Conservation (phyloP, 2,329 filamentous ascomycete genomes). For the Cercospora citrullina region DNA sequence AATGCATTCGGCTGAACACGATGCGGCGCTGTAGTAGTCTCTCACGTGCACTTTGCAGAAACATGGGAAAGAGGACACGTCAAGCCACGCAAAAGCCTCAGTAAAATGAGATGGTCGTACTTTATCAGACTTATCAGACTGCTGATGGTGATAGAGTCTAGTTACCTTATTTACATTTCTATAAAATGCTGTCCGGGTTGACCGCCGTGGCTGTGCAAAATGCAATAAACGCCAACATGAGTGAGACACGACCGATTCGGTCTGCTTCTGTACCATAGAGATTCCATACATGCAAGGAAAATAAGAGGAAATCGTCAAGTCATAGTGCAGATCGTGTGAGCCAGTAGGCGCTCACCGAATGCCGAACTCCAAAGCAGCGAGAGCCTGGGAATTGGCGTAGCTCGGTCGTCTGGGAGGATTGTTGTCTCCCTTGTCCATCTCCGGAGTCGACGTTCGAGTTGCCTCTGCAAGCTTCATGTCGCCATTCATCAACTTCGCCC, state of each 20-base stretch:
- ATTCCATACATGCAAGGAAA: not conserved
- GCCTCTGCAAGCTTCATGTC: constrained; percentile 17
- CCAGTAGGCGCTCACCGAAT: constrained; percentile 35
- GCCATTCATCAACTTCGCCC: constrained; percentile 31
- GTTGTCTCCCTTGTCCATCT: constrained; percentile 10
- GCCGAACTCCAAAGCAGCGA: constrained; percentile 34
- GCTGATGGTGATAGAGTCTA: not conserved
- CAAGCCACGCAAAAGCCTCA: not conserved
- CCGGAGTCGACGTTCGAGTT: constrained; percentile 13
- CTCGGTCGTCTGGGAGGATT: constrained; percentile 8
- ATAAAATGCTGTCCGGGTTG: not conserved
- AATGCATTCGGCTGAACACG: not conserved
- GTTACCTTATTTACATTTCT: not conserved
- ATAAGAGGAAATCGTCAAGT: not conserved
- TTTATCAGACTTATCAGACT: not conserved
- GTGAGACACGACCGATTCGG: not conserved
- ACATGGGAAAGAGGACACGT: not conserved
- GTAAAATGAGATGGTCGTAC: not conserved
- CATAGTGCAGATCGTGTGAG: not conserved
- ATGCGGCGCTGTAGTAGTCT: not conserved
- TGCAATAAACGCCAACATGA: not conserved
- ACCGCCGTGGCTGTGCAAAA: not conserved
- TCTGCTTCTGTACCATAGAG: not conserved
- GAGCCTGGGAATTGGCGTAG: constrained; percentile 30
- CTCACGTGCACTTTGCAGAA: not conserved